Base-by-base conservation (phyloP, 352 stramenopile genomes). In the Phytopythium boreale region DNA sequence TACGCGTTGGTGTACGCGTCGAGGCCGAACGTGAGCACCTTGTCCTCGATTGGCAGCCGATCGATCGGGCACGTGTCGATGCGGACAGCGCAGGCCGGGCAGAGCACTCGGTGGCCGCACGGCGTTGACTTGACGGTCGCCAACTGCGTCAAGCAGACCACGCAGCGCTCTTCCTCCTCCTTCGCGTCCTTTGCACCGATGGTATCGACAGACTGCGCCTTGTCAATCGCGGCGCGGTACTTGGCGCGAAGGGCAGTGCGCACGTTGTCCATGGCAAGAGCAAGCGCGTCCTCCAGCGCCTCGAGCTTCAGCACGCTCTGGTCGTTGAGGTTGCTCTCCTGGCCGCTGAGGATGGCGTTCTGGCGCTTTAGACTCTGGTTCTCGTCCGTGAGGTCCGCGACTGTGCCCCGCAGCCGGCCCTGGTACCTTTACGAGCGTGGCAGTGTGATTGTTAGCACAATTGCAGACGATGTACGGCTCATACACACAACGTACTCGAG, bases 51-150 rank as follows among this genome's bases (percentile, higher is more conserved):
- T 11, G 63, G 61, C 59, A 70, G 62, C 39, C 84, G 77, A 27
- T 93, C 84, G 39, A 93, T 72, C 5, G 84, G 82, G 51, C 84
- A 93, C 27, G 57, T 67, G 20, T 66, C 69, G 31, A 90, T 66
- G 26, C 77, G 77, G 24, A 93, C 19, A 0, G 80, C 72, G 29
- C 82, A 93, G 17, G 57, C 59, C 22, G 67, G 76, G 46, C 84
- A 93, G 20, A 93, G 73, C 37, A 89, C 77, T 26, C 82, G 72
- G 58, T 93, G 84, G 8, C 70, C 75, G 34, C 84, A 93, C 1
- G 84, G 80, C 6, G 84, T 55, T 14, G 91, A 56, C 29, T 82
- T 69, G 9, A 93, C 80, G 0, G 78, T 77, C 9, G 76, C 63
- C 1, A 68, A 66, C 29, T 87, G 59, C 20, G 62, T 51, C n/a